Evolutionary conservation across 345 rosid genomes (phyloP), one percentile per base, ranked within the genome.

Genomic region (Psidium friedrichsthalianum): DNA sequence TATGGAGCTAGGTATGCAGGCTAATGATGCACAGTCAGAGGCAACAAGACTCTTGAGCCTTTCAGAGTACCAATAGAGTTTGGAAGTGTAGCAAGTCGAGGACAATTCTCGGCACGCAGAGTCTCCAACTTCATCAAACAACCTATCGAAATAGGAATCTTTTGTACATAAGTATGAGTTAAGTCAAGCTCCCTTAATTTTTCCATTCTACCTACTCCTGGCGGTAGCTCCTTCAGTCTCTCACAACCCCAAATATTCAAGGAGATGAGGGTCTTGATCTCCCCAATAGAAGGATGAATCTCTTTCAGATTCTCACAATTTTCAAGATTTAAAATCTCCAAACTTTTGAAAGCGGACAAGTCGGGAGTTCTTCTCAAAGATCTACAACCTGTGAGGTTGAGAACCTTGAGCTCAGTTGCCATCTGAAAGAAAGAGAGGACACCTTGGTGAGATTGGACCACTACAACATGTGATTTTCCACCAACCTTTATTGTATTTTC

Each of bases 361-460:
- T 58, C 16, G 3, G 64, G 64, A 58, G 64, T 58, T 25, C 7
- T 58, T 58, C 13, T 11, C 15, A 58, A 57, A 25, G 5, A 25
- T 4, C 1, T 1, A 57, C 64, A 57, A 2, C 1, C 0, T 1
- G 24, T 18, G 64, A 58, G 64, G 8, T 58, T 7, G 56, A 54
- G 56, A 18, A 54, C 56, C 20, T 54, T n/a, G 69, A 59, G 69
- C 36, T 59, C 2, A 1, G 8, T 59, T 0, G 69, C 32, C 69
- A n/a, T n/a, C 69, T n/a, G 8, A 2, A 59, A 59, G 18, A 59
- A 59, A 59, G 36, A 59, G 5, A 12, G 4, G 3, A 3, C 12
- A n/a, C 0, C 3, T 59, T 0, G 6, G 1, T 59, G 18, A 5
- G 1, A n/a, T 13, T 59, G 18, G 69, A n/a, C 18, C 6, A 1